These are phyloP conservation scores for Neurospora sp. DNA, from an alignment of 495 filamentous ascomycete species.

Conservation along the genomic window DNA sequence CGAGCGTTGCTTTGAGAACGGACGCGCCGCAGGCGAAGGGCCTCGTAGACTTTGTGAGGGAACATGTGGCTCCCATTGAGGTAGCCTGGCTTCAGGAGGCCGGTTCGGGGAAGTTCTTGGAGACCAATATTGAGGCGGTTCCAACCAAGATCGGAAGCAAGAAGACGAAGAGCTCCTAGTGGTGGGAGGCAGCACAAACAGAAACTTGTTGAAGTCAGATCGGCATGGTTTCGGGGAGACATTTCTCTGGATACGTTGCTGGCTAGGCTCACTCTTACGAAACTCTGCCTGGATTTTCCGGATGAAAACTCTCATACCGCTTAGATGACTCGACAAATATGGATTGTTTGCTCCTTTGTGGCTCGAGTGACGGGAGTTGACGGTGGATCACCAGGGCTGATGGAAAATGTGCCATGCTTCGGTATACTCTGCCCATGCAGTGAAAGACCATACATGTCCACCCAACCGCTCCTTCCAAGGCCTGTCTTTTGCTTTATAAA, in stretches of 20 bases:
- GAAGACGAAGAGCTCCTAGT: conserved; percentile 15
- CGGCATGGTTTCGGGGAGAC: background rate
- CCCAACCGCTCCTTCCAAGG: background rate
- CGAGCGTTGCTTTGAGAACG: conserved; percentile 44
- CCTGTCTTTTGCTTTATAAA: background rate
- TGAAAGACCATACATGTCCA: background rate
- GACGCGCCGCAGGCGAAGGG: conserved; percentile 37
- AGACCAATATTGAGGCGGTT: conserved; percentile 27
- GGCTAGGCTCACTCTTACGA: background rate
- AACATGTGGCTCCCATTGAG: conserved; percentile 32
- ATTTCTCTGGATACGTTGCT: background rate
- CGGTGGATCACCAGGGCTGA: background rate
- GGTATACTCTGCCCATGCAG: background rate
- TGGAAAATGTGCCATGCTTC: background rate
- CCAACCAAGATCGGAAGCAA: conserved; percentile 29
- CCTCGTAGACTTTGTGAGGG: conserved; percentile 40
- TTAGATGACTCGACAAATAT: background rate
- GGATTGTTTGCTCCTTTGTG: background rate
- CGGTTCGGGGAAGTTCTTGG: conserved; percentile 6
- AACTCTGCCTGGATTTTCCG: background rate
- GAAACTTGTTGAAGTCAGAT: background rate
- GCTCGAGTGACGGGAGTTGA: background rate
- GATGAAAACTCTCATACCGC: background rate
- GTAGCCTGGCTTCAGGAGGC: conserved; percentile 21
- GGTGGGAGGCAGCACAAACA: background rate